Evolutionary conservation across 1,284 basidiomycete genomes (phyloP), one percentile per base, ranked within the genome.

Genomic region (Ganoderma sp.): DNA sequence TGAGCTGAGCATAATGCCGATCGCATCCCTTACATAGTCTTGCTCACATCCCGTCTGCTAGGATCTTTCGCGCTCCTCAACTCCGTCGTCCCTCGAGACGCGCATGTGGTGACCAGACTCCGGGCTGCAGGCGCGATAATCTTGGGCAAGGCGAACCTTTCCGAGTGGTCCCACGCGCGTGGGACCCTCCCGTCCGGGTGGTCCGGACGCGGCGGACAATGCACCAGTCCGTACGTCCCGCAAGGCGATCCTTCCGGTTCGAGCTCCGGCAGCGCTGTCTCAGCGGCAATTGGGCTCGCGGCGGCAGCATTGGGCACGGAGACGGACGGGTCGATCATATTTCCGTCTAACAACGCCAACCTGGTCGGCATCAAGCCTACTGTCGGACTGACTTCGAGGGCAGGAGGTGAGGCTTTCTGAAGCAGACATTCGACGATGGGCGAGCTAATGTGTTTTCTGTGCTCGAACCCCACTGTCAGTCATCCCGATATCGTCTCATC

Each of bases 111-210:
- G 0, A 85, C 84, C 48, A 83, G 82, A 39, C 82, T 92, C 8
- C 83, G 90, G 0, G 81, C 80, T 61, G 90, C 90, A 4, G 90
- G 90, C 2, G 90, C 90, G 1, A 87, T 92, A 69, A 82, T 92
- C 22, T 79, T 92, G 19, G 89, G 87, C 22, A 90, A 90, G 75
- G 81, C 87, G 32, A 87, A 85, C 71, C 78, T 88, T 37, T 89
- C 87, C 0, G 89, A 90, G 76, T 89, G 83, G 77, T 84, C 88
- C 0, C 81, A 88, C 73, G 87, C 85, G 69, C 79, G 89, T 58
- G 89, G 88, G 4, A 76, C 81, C 19, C 67, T 86, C 9, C 80
- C 88, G 0, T 86, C 85, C 6, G 90, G 90, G 6, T 92, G 85
- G 83, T 90, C 87, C 28, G 88, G 87, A 19, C 82, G 88, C 17